Evolutionary conservation across 192 early-diverging fungal genomes (phyloP), one percentile per base, ranked within the genome.

Genomic region (Cladochytrium replicatum): DNA sequence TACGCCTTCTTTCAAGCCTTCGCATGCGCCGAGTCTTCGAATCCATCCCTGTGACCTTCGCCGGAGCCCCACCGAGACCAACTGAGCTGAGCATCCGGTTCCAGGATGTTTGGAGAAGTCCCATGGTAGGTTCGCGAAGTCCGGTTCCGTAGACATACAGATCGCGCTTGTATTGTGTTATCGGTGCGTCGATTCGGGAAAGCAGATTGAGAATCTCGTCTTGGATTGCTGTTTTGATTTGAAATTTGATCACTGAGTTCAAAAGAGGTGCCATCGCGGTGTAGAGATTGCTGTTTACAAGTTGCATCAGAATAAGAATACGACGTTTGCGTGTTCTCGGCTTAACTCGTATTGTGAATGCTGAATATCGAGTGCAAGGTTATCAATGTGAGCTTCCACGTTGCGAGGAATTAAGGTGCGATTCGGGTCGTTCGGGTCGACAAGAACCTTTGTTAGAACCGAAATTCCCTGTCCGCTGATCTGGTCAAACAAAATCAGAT

Each of bases 311-410:
- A 37, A 37, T 37, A 13, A 13, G 13, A 37, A 37, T 37, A 37
- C 34, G 17, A 13, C 17, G 34, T 13, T 37, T 13, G 13, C 17
- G 13, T 37, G 13, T 37, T 13, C 13, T 37, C 17, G 17, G 34
- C 17, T 17, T 37, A 42, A 74, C 71, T 78, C 71, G 43, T 71
- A 72, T 40, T 58, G 49, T 1, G 74, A 61, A 3, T 63, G 57
- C 22, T 66, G 68, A 19, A 65, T 32, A 8, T 59, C 17, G 26
- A 67, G 24, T 19, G 48, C 30, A 13, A 69, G 28, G 23, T 69
- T 46, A 29, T 69, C 67, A 19, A 81, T 48, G 2, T 59, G 46
- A 9, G 68, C 39, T 13, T 62, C 52, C n/a, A 81, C 48, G 21
- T 45, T 30, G 7, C 62, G 52, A 2, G 58, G 47, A 32, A 75